phyloP scores from a whole-genome alignment of 1,284 basidiomycete species.

The Exobasidium cylindrosporum region DNA sequence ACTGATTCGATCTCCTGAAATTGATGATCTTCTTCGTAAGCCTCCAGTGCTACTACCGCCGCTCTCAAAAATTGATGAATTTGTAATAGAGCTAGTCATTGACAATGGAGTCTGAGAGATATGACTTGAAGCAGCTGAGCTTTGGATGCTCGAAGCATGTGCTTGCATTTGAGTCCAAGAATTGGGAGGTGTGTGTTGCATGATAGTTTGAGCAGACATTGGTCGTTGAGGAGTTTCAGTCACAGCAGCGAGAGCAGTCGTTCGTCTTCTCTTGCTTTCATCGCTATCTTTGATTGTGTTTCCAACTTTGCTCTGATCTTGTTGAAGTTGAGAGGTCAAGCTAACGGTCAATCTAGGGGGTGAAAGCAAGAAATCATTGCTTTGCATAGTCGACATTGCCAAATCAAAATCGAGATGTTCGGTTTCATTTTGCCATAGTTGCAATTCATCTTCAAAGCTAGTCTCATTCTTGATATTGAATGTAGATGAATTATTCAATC shows the following conservation, averaged over 20 bases:
- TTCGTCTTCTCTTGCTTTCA: constrained; percentile 39
- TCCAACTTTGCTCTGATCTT: background rate
- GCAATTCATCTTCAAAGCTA: constrained; percentile 19
- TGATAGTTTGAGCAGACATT: constrained; percentile 15
- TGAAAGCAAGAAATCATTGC: constrained; percentile 41
- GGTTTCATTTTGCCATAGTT: constrained; percentile 18
- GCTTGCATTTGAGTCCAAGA: constrained; percentile 24
- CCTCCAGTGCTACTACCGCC: constrained; percentile 20
- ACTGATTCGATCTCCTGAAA: constrained; percentile 16
- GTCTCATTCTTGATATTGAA: constrained; percentile 15
- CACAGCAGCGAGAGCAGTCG: constrained; percentile 21
- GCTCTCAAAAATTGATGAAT: constrained; percentile 24
- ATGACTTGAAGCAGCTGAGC: constrained; percentile 30
- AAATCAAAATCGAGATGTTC: constrained; percentile 17
- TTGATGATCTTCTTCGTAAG: constrained; percentile 23
- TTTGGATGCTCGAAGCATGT: constrained; percentile 24
- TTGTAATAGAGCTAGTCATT: constrained; percentile 13
- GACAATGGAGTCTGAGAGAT: constrained; percentile 22
- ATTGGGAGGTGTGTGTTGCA: constrained; percentile 39
- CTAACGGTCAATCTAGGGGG: constrained; percentile 45
- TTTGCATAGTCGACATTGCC: constrained; percentile 15
- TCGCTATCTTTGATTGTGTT: constrained; percentile 11
- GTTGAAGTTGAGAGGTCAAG: constrained; percentile 20
- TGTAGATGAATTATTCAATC: background rate
- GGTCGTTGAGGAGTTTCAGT: constrained; percentile 21